Evolutionary conservation across 129 eudicot species (phyloP).

Genomic region (Oenanthe sinensis): DNA sequence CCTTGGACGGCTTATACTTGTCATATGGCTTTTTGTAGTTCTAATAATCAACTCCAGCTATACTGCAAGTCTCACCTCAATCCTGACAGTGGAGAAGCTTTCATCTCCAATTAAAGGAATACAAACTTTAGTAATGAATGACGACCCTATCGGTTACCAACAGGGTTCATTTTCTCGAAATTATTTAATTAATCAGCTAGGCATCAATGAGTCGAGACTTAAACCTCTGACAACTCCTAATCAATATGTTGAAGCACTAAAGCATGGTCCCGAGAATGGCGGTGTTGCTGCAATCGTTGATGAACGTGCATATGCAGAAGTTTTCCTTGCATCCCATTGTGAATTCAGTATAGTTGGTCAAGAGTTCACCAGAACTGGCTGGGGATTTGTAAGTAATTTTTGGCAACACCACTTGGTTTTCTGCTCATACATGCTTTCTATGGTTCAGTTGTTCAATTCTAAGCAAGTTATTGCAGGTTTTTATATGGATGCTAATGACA

Average conservation of each 20-base stretch:
- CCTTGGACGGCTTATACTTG: constrained; percentile 53
- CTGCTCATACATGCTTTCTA: neutral
- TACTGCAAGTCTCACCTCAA: constrained; percentile 72
- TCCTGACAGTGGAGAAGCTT: constrained; percentile 64
- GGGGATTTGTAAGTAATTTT: constrained; percentile 84
- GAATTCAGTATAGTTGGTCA: constrained; percentile 69
- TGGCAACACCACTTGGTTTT: neutral
- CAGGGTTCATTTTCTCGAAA: constrained; percentile 51
- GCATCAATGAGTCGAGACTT: constrained; percentile 42
- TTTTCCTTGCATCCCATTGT: constrained; percentile 66
- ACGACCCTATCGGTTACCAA: constrained; percentile 64
- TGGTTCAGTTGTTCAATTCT: neutral
- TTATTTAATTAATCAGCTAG: constrained; percentile 47
- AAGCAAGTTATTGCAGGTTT: neutral
- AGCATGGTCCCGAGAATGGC: constrained; percentile 47
- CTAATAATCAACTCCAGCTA: constrained; percentile 74
- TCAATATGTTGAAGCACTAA: constrained; percentile 50
- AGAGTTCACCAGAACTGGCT: constrained; percentile 69
- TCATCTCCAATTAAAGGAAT: constrained; percentile 61
- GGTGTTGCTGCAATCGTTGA: constrained; percentile 78
- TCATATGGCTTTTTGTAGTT: constrained; percentile 71
- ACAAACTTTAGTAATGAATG: constrained; percentile 40
- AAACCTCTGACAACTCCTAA: constrained; percentile 47
- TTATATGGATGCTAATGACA: neutral
- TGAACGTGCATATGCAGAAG: constrained; percentile 62